These are phyloP conservation scores for Pythium myriotylum DNA, from an alignment of 352 stramenopile species.

Conservation along the genomic window DNA sequence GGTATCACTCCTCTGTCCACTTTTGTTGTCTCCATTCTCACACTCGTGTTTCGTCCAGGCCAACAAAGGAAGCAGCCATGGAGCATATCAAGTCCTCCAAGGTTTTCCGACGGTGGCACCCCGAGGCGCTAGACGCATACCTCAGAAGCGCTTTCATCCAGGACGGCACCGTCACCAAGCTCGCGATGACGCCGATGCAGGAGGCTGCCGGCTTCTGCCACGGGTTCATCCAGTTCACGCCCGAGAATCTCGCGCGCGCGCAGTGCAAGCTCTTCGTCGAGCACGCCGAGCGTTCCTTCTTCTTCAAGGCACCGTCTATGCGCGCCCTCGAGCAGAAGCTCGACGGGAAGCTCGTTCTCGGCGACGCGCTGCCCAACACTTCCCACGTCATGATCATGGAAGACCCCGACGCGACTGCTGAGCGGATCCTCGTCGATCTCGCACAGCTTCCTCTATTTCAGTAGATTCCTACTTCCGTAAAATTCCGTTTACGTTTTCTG, in stretches of 20 bases:
- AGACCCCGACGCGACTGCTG: conserved; percentile 11
- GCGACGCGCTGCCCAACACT: conserved; percentile 9
- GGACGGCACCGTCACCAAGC: background rate
- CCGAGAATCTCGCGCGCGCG: background rate
- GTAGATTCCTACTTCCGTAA: background rate
- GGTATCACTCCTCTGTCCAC: background rate
- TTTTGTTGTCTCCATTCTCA: background rate
- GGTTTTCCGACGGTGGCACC: conserved; percentile 1
- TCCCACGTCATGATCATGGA: conserved; percentile 19
- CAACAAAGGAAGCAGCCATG: conserved; percentile 4
- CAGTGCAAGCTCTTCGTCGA: conserved; percentile 15
- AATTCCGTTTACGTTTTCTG: background rate
- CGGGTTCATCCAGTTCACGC: conserved; percentile 4
- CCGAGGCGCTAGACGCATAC: conserved; percentile 4
- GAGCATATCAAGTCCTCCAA: conserved; percentile 7
- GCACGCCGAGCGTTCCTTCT: conserved; percentile 3
- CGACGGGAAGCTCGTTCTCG: conserved; percentile 1
- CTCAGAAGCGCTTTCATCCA: conserved; percentile 5
- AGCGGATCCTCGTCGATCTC: conserved; percentile 12
- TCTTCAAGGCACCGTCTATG: background rate
- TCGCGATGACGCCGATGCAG: conserved; percentile 2
- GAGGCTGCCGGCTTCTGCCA: conserved; percentile 8
- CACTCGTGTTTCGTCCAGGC: background rate
- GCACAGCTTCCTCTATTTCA: conserved; percentile 11
- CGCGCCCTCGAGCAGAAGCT: conserved; percentile 4